These are phyloP conservation scores for Xanthoceras sorbifolium DNA, from an alignment of 345 rosid species.

Conservation along the genomic window DNA sequence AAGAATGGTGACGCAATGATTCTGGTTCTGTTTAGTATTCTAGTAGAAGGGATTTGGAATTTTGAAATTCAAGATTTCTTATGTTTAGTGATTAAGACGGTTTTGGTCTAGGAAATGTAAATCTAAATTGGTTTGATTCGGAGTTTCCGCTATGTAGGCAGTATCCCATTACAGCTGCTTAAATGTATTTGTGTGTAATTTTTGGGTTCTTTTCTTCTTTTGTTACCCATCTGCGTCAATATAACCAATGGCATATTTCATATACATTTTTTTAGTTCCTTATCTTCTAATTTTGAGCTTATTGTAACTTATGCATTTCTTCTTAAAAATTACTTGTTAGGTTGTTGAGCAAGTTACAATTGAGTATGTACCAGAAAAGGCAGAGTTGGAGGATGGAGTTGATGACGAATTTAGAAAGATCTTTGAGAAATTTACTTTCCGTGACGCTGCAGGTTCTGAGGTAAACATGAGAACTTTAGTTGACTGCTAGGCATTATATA, in stretches of 20 bases:
- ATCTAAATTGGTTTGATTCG: not conserved
- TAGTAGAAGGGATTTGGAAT: not conserved
- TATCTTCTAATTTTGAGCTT: not conserved
- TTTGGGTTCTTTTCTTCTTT: not conserved
- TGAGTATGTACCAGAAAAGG: slow-evolving; percentile 89
- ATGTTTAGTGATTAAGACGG: not conserved
- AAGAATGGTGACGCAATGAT: not conserved
- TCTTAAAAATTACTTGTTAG: slow-evolving; percentile 33
- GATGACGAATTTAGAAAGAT: slow-evolving; percentile 79
- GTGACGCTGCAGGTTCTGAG: slow-evolving; percentile 56
- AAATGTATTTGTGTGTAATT: not conserved
- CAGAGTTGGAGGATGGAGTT: slow-evolving; percentile 77
- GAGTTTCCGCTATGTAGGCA: not conserved
- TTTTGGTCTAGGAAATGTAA: not conserved
- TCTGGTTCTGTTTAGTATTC: not conserved
- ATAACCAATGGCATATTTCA: not conserved
- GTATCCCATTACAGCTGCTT: not conserved
- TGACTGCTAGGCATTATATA: not conserved
- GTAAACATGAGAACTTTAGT: slow-evolving; percentile 32
- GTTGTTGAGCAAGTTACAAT: slow-evolving; percentile 61
- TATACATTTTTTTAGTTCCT: not conserved
- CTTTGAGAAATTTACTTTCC: slow-evolving; percentile 80
- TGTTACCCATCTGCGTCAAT: not conserved
- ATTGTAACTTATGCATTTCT: not conserved
- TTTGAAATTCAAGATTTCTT: not conserved